Conservation (phyloP, 2,329 filamentous ascomycete genomes). For the Ceratocystis variospora region DNA sequence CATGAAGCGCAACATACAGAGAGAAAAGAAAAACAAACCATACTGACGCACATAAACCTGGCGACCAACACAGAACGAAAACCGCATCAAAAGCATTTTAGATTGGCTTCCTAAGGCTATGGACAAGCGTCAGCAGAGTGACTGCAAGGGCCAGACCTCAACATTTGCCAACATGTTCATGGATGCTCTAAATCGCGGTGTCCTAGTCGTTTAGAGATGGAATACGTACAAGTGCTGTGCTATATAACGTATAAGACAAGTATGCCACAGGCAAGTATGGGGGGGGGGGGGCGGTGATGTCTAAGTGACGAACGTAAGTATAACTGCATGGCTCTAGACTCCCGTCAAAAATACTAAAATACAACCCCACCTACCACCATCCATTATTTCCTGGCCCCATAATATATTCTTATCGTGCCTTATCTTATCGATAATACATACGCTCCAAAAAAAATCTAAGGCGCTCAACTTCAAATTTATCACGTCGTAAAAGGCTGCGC, state of each 20-base stretch:
- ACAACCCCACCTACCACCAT: background rate
- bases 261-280: too few species aligned
- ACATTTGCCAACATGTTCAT: conserved; percentile 41
- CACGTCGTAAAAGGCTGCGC: background rate
- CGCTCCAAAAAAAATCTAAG: conserved; percentile 1
- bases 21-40: background rate
- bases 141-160: conserved; percentile 36
- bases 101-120: conserved; percentile 48
- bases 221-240: too few species aligned
- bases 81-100: conserved; percentile 49
- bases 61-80: conserved; percentile 36
- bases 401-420: background rate
- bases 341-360: background rate
- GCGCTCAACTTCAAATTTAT: background rate
- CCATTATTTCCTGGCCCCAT: too few species aligned
- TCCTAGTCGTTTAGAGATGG: conserved; percentile 9
- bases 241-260: too few species aligned
- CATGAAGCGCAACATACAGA: background rate
- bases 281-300: too few species aligned
- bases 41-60: background rate
- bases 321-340: background rate
- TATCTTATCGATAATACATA: background rate
- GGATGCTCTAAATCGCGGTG: conserved; percentile 28
- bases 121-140: conserved; percentile 39
- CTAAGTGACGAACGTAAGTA: too few species aligned